Conservation (phyloP, 169 alveolate genomes). For the Neospora caninum region DNA sequence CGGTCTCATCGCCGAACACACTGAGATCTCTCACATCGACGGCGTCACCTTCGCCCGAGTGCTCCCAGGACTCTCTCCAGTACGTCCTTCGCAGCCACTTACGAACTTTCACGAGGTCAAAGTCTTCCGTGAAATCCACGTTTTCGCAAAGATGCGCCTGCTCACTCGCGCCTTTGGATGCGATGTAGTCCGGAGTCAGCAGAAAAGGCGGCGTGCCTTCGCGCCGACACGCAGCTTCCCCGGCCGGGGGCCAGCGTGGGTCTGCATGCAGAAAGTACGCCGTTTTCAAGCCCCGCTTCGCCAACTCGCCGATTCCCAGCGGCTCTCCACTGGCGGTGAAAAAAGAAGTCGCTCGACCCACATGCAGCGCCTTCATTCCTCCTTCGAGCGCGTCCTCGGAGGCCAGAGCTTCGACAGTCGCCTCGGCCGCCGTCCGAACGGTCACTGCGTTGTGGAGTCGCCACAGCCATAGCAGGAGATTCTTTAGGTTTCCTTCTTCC, state of each 20-base stretch:
- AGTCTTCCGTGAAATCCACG: background rate
- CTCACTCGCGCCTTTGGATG: background rate
- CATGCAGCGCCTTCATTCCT: background rate
- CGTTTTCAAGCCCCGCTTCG: background rate
- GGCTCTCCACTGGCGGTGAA: background rate
- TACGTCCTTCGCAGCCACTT: background rate
- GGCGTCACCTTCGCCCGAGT: background rate
- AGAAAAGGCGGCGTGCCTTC: background rate
- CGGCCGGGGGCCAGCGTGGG: conserved; percentile 25
- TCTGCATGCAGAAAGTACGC: conserved; percentile 3
- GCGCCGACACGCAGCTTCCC: background rate
- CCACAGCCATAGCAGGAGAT: conserved; percentile 64
- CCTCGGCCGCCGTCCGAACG: conserved; percentile 59
- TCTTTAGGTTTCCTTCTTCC: conserved; percentile 16
- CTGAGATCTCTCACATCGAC: background rate
- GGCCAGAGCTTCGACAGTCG: conserved; percentile 43
- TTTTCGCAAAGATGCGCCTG: background rate
- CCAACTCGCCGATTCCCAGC: background rate
- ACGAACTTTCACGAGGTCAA: background rate
- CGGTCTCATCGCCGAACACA: too few species aligned
- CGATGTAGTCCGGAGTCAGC: background rate
- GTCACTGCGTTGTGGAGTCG: conserved; percentile 66
- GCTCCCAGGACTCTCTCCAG: background rate
- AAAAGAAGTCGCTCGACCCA: background rate
- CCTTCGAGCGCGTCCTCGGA: background rate